These are phyloP conservation scores for Phylloporus scabripes DNA, from an alignment of 768 basidiomycete species.

Conservation along the genomic window DNA sequence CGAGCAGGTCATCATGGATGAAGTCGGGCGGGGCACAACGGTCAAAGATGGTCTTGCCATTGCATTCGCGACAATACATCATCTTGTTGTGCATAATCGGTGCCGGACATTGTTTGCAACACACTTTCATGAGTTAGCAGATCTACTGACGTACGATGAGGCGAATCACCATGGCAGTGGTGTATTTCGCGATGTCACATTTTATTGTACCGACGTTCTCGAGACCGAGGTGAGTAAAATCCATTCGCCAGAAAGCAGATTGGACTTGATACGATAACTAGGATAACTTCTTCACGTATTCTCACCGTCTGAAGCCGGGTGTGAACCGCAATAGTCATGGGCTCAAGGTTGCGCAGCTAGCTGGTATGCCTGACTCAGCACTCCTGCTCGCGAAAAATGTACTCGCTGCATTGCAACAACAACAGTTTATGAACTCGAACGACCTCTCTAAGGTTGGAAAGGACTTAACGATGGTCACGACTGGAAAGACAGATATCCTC, in stretches of 20 bases:
- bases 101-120: constrained; percentile 94
- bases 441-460: constrained; percentile 32
- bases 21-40: constrained; percentile 96
- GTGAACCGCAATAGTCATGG: constrained; percentile 91
- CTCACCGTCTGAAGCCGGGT: constrained; percentile 73
- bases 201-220: constrained; percentile 87
- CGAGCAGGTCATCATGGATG: constrained; percentile 94
- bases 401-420: constrained; percentile 36
- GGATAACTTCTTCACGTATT: constrained; percentile 79
- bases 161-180: constrained; percentile 37
- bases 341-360: constrained; percentile 81
- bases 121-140: constrained; percentile 93
- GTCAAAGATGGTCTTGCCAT: constrained; percentile 90
- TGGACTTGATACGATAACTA: constrained; percentile 24
- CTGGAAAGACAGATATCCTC: background rate
- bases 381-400: constrained; percentile 57
- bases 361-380: constrained; percentile 68
- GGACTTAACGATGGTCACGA: constrained; percentile 15
- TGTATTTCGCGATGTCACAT: constrained; percentile 59
- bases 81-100: constrained; percentile 63
- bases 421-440: constrained; percentile 19
- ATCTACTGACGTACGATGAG: constrained; percentile 65
- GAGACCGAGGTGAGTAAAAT: constrained; percentile 58
- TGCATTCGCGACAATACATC: constrained; percentile 85
- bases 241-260: background rate